Base-by-base conservation (phyloP, 257 asterid species). In the Knoxia roxburghii region DNA sequence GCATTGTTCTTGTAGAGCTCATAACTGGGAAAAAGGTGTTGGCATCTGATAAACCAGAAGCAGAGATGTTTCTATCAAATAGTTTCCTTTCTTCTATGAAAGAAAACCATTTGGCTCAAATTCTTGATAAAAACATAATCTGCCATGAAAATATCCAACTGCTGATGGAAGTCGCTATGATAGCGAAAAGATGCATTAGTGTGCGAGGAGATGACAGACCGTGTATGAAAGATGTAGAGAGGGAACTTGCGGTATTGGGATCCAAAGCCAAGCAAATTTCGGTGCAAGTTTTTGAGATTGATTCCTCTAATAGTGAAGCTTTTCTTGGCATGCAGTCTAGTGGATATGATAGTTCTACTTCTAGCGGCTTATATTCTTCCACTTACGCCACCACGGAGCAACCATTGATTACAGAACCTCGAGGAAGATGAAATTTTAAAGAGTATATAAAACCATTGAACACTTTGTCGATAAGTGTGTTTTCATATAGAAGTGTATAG, bases 191-290 rank as follows among this genome's bases (percentile, higher is more conserved):
- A 3, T 82, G 85, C 67, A 65, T 79, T 61, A 69, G 70, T n/a
- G 33, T 79, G 49, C 72, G 2, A 39, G 85, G 87, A 0, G 77
- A 79, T 17, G 77, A 74, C 15, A 61, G 83, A 71, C 85, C 85
- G 2, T 72, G 65, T n/a, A 82, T 79, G 85, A 82, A 75, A 48
- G 59, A 79, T 21, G 18, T 62, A 7, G 67, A 27, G 13, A 62
- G 29, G 35, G 67, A 62, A 62, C 53, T 40, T 23, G 67, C 23
- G 50, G n/a, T 14, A 37, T 27, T 62, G 52, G 59, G 27, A 53
- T 11, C 17, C 21, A 53, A 23, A 51, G 9, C 58, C 2, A 23
- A 53, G 59, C 32, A 53, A 53, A 14, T 14, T 9, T 2, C 18
- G 1, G 18, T 53, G 23, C 59, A 53, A 24, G 59, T 8, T 24